Evolutionary conservation across 2,329 filamentous ascomycete species (phyloP).

Genomic region (Exophiala xenobiotica): DNA sequence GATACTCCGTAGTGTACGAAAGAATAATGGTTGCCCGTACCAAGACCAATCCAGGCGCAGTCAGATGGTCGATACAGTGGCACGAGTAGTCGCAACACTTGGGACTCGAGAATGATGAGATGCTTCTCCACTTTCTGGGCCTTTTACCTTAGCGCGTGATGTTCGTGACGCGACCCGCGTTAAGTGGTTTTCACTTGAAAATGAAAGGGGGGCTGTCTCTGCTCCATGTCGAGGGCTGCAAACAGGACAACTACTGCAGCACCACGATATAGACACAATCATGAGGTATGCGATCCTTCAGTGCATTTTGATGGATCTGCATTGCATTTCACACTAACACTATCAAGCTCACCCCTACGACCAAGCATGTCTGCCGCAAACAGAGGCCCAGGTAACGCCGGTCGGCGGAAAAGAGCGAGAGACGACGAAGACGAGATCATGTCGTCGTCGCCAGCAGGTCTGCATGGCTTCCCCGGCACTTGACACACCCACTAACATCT

Average conservation of each 20-base stretch:
- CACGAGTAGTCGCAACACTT: too few species aligned
- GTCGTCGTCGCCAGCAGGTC: constrained; percentile 57
- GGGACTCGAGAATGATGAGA: too few species aligned
- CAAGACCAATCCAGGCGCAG: too few species aligned
- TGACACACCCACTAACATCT: neutral
- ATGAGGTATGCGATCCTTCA: constrained; percentile 20
- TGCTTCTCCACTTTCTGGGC: constrained; percentile 2
- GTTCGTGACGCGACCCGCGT: constrained; percentile 14
- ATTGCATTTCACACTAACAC: constrained; percentile 6
- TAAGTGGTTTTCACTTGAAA: constrained; percentile 8
- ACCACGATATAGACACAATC: neutral
- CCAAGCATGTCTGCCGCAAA: constrained; percentile 81
- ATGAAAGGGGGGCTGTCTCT: neutral
- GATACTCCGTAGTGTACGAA: too few species aligned
- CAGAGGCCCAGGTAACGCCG: constrained; percentile 60
- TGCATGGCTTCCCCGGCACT: neutral
- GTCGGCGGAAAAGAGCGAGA: constrained; percentile 62
- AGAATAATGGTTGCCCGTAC: too few species aligned
- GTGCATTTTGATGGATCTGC: too few species aligned
- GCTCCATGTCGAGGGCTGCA: too few species aligned
- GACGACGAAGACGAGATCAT: constrained; percentile 65
- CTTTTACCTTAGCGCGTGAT: neutral
- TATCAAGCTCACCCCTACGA: constrained; percentile 73
- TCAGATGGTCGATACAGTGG: too few species aligned
- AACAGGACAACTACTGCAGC: constrained; percentile 19